Evolutionary conservation across 306 rosid genomes (phyloP), one percentile per base, ranked within the genome.

Genomic region (Acacia acuminata): DNA sequence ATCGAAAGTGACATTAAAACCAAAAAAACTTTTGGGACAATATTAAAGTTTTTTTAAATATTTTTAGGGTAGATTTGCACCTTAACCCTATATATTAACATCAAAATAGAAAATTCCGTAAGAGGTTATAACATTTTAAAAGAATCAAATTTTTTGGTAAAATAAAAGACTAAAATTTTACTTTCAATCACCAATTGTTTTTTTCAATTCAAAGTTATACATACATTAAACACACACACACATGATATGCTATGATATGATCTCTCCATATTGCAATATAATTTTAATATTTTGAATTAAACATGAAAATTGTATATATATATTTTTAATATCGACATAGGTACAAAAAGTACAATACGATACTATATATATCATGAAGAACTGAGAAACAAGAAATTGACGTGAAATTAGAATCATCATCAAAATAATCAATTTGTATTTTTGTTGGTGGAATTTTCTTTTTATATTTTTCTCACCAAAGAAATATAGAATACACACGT

Each of bases 371-470:
- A 12, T 58, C 32, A n/a, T 25, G 3, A 63, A 63, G 68, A 61
- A 25, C 10, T 25, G 8, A 61, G 68, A 25, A 61, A 25, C 19
- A 61, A 61, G 69, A 63, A 63, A 63, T 27, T 63, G 69, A 25
- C 4, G 19, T 63, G 9, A 64, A 64, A 0, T 5, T 14, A 66
- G 43, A 68, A 68, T 68, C 45, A 40, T 38, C 0, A 44, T 22
- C n/a, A 44, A n/a, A 70, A 10, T 43, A 70, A 22, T 44, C 55
- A n/a, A 42, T 42, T 72, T 72, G 60, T 72, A 45, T 25, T 45
- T 45, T 45, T 72, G 11, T 72, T 47, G 76, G 76, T 71, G 76
- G 76, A 22, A 16, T 72, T 72, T 45, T 70, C 55, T 25, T 14
- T 47, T 0, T 25, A 47, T 25, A 72, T 2, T 72, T 72, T 72